Evolutionary conservation across 441 rosid genomes (phyloP), one percentile per base, ranked within the genome.

Genomic region (Euphorbia schlechtendalii): DNA sequence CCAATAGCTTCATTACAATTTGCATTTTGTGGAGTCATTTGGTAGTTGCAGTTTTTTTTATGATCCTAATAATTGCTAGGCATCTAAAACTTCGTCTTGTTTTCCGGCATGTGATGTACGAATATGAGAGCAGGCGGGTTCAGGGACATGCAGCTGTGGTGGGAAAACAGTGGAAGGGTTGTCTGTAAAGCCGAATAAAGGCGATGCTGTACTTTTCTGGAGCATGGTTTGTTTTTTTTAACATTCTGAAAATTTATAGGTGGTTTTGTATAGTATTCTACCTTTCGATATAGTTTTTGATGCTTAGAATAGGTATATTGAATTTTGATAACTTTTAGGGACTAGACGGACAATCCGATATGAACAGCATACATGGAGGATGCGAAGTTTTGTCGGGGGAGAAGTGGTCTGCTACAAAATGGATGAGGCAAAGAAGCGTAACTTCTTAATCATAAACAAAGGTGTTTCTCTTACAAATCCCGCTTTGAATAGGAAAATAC

Each of bases 361-460:
- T 88, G 5, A 85, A 74, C 36, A 93, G 99, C 84, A 69, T 90
- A 61, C 99, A 93, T 57, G 97, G 97, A 48, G 99, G 97, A 71
- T 93, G 99, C 32, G 88, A 88, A 82, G 96, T 93, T 58, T 71
- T 88, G 59, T 66, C 93, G 0, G 96, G 97, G 41, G 95, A 85
- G 78, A 93, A 93, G 75, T 93, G 99, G 97, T 93, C 97, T 17
- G 97, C 99, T 70, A 93, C 99, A 21, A 93, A 93, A 82, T 93
- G 99, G 99, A 88, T 90, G 99, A 86, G 99, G 77, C 96, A 93
- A 80, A 81, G 66, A 73, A 36, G 78, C 62, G 64, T 86, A 20
- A 55, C 70, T 69, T 93, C 48, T 71, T 66, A n/a, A 40, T 49
- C 18, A 3, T 13, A 49, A 49, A 0, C 1, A n/a, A 49, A 18